Conservation (phyloP, 257 asterid species). For the Thymus mandschuricus region DNA sequence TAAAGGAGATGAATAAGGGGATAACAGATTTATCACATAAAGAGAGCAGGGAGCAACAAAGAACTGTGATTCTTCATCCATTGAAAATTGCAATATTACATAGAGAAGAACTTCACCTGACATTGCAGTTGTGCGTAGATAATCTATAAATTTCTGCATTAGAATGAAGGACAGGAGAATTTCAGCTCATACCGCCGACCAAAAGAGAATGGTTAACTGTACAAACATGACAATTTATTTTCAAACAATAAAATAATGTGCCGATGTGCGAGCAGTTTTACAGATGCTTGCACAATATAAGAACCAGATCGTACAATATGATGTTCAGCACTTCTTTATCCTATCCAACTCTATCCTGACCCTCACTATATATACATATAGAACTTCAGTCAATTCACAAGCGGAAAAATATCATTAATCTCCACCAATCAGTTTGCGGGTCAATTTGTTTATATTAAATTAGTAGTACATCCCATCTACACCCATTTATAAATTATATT, state of each 20-base stretch:
- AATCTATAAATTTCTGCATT: slow-evolving; percentile 69
- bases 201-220: not conserved
- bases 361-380: not conserved
- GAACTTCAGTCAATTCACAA: not conserved
- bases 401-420: not conserved
- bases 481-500: not conserved
- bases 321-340: not conserved
- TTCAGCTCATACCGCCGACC: slow-evolving; percentile 17
- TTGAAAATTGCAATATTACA: slow-evolving; percentile 1
- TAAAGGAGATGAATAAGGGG: slow-evolving; percentile 21
- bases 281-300: not conserved
- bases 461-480: not conserved
- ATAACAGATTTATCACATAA: not conserved
- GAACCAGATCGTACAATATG: slow-evolving; percentile 17
- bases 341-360: not conserved
- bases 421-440: not conserved
- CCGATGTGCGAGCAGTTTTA: too few relatives aligned
- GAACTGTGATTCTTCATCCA: slow-evolving; percentile 14
- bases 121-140: slow-evolving; percentile 58
- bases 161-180: slow-evolving; percentile 12
- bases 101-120: slow-evolving; percentile 49
- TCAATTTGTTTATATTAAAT: not conserved
- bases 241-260: not conserved
- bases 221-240: not conserved
- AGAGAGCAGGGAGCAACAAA: not conserved